phyloP scores from a whole-genome alignment of 2,329 filamentous ascomycete genomes.

The Hypoxylon rubiginosum region DNA sequence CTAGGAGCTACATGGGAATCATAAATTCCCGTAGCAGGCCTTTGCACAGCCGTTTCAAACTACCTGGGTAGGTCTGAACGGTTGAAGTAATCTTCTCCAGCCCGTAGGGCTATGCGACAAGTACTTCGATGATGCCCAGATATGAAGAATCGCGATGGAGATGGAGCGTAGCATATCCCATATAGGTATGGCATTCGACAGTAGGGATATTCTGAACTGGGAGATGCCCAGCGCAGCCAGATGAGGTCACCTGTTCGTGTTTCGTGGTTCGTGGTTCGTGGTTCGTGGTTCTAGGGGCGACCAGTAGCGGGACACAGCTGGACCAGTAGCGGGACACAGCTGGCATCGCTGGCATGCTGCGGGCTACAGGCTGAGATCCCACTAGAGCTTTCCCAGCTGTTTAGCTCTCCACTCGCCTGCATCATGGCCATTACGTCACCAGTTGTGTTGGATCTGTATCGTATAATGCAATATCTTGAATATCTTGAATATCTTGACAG shows the following conservation, averaged over 20 bases:
- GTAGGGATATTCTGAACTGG: slow-evolving; percentile 28
- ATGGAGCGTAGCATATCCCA: slow-evolving; percentile 18
- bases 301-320: no score
- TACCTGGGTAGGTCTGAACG: background rate
- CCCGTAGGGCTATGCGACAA: slow-evolving; percentile 29
- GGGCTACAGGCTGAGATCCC: slow-evolving; percentile 2
- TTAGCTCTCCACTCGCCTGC: slow-evolving; percentile 26
- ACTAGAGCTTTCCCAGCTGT: slow-evolving; percentile 23
- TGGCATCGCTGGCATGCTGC: no score
- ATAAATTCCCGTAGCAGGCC: slow-evolving; percentile 6
- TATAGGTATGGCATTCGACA: slow-evolving; percentile 24
- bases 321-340: no score
- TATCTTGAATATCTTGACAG: no score
- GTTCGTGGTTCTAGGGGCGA: slow-evolving; percentile 12
- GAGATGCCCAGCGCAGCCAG: slow-evolving; percentile 9
- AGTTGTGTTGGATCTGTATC: slow-evolving; percentile 5
- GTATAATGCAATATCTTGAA: background rate
- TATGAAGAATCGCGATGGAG: slow-evolving; percentile 24
- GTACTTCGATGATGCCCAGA: slow-evolving; percentile 14
- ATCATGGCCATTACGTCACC: slow-evolving; percentile 23
- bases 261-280: no score
- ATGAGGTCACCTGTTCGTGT: slow-evolving; percentile 39
- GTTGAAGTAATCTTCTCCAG: slow-evolving; percentile 16
- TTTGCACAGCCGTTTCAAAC: background rate
- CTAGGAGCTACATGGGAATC: slow-evolving; percentile 43